A percentile compares a stretch with the other conserved stretches of the same genome.
Conservation (phyloP, 306 rosid species). For the Fragaria nilgerrensis region DNA sequence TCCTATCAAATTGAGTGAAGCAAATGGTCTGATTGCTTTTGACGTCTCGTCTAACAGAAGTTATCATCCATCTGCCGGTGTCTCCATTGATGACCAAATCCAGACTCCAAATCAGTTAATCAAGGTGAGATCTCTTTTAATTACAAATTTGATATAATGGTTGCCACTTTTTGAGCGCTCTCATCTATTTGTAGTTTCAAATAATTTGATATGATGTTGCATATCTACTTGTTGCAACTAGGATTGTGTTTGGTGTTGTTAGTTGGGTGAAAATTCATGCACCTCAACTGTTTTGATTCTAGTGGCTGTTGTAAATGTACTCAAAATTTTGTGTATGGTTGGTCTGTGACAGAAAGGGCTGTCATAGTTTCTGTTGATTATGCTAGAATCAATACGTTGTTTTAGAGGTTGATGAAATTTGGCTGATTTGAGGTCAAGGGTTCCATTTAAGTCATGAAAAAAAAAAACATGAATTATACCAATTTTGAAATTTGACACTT, state of each 20-base stretch:
- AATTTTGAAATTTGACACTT: background rate
- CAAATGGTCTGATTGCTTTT: constrained; percentile 12
- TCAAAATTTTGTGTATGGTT: background rate
- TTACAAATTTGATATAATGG: constrained; percentile 3
- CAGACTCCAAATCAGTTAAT: constrained; percentile 30
- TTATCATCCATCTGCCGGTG: constrained; percentile 23
- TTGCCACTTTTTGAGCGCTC: background rate
- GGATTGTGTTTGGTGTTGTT: constrained; percentile 9
- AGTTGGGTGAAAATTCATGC: background rate
- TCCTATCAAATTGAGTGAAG: constrained; percentile 17
- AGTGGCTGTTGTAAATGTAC: background rate
- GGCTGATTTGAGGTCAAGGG: background rate
- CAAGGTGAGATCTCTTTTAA: constrained; percentile 30
- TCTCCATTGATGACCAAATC: constrained; percentile 14
- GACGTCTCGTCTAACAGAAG: constrained; percentile 16
- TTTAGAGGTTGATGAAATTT: background rate
- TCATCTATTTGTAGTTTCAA: constrained; percentile 5
- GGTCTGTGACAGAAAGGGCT: background rate
- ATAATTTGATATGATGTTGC: background rate
- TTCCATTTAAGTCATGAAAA: background rate
- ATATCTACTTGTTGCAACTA: background rate
- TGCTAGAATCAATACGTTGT: background rate
- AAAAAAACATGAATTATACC: background rate
- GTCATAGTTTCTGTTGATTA: background rate
- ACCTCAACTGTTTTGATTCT: background rate